Evolutionary conservation across 2,329 filamentous ascomycete genomes (phyloP).

Genomic region (Aspergillus puulaauensis): DNA sequence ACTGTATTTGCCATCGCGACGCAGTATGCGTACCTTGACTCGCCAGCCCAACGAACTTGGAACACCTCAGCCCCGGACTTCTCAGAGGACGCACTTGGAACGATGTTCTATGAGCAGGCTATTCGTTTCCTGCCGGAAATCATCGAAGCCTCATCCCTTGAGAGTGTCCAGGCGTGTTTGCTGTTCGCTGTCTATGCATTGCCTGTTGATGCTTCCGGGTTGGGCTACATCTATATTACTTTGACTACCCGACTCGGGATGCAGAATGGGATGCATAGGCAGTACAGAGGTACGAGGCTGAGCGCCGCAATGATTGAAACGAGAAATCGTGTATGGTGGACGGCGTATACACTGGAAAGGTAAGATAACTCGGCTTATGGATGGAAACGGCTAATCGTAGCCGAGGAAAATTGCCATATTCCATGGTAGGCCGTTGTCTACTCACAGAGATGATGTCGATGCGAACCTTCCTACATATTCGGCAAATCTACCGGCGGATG

Average conservation of each 20-base stretch:
- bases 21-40: constrained; percentile 52
- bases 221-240: constrained; percentile 54
- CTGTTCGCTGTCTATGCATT: constrained; percentile 54
- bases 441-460: constrained; percentile 51
- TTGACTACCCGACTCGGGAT: constrained; percentile 53
- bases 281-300: constrained; percentile 43
- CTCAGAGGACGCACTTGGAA: constrained; percentile 50
- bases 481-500: neutral
- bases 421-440: constrained; percentile 52
- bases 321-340: constrained; percentile 55
- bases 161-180: constrained; percentile 55
- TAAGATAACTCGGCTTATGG: constrained; percentile 19
- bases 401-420: constrained; percentile 51
- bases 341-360: constrained; percentile 52
- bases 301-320: constrained; percentile 46
- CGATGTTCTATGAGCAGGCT: constrained; percentile 53
- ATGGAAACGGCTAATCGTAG: no score
- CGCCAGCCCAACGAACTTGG: constrained; percentile 15
- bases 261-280: constrained; percentile 57
- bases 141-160: constrained; percentile 51
- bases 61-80: neutral
- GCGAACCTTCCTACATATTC: constrained; percentile 43
- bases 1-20: constrained; percentile 53
- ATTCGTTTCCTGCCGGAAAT: constrained; percentile 52
- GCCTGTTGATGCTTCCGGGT: constrained; percentile 51